Conservation (phyloP, 139 green algal species). For the Limnomonas spitsbergensis region DNA sequence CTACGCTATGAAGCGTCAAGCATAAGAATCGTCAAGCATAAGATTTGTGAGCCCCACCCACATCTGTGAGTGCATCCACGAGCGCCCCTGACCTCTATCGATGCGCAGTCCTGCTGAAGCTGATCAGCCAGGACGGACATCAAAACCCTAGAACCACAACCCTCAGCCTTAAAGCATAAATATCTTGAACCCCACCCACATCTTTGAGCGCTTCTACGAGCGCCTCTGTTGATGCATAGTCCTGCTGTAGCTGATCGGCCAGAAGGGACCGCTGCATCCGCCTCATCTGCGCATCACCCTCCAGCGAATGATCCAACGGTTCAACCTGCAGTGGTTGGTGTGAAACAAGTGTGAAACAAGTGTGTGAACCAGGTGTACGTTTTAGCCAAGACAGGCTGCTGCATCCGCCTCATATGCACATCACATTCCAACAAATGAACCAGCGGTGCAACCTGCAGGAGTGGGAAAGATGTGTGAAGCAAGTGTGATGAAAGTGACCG, state of each 20-base stretch:
- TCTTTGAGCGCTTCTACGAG: conserved; percentile 1
- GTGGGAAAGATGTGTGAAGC: background rate
- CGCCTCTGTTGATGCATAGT: background rate
- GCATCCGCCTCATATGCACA: background rate
- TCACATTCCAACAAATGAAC: background rate
- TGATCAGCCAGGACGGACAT: no score
- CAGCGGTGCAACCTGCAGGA: background rate
- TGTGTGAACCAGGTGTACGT: no score
- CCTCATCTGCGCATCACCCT: background rate
- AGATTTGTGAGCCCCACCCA: no score
- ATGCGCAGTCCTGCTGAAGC: no score
- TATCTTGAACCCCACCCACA: no score
- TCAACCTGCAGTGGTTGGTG: conserved; percentile 4
- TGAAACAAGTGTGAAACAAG: background rate
- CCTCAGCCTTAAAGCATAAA: no score
- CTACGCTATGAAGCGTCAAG: no score
- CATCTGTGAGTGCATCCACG: no score
- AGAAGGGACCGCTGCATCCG: background rate
- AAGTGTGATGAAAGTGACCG: background rate
- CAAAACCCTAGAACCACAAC: no score
- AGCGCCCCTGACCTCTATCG: no score
- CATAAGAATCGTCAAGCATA: no score
- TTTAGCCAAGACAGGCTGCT: no score
- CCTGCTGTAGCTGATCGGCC: conserved; percentile 8
- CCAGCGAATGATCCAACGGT: background rate